Evolutionary conservation across 495 filamentous ascomycete species (phyloP), one percentile per base, ranked within the genome.

Genomic region (Hyaloscypha finlandica): DNA sequence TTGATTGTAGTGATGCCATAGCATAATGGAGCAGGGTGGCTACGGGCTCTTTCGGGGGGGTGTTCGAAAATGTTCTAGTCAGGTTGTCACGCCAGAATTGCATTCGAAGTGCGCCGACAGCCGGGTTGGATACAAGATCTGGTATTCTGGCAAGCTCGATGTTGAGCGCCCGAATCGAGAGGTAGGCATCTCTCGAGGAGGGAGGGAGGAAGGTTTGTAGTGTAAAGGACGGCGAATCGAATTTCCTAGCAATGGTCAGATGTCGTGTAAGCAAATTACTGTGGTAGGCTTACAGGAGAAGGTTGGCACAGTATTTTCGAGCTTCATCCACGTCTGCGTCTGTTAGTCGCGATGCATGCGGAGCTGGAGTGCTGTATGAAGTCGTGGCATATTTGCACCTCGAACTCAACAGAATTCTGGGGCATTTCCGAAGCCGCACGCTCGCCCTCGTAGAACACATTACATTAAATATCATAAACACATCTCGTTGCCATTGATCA

Each of bases 21-120:
- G 89, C 91, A 56, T 88, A 83, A 62, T 90, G 81, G 1, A 99
- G 82, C 37, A 98, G 81, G 58, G 96, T 85, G n/a, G 93, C 90
- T 42, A 97, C 91, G 30, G 95, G 95, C 74, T 98, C 92, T 71
- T 94, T 92, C 0, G 93, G 92, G 0, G 93, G 92, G 0, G 81
- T 78, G 39, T 87, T 87, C 5, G 88, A 81, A 37, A 96, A 88
- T 3, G 88, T 86, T 39, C 86, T 85, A n/a, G 86, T 83, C 33
- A 98, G 77, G 29, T 90, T 84, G 71, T 97, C 94, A 33, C 90
- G 86, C 93, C 96, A 97, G 83, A 97, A 98, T 77, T 97, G 92
- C 70, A 96, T 89, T 52, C 95, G 92, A 83, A 97, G 86, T 20
- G 87, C 82, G 16, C 92, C 95, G 59, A 97, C 88, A 20, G 90